These are phyloP conservation scores for Pestalotiopsis sp. DNA, from an alignment of 2,329 filamentous ascomycete species.

Conservation along the genomic window DNA sequence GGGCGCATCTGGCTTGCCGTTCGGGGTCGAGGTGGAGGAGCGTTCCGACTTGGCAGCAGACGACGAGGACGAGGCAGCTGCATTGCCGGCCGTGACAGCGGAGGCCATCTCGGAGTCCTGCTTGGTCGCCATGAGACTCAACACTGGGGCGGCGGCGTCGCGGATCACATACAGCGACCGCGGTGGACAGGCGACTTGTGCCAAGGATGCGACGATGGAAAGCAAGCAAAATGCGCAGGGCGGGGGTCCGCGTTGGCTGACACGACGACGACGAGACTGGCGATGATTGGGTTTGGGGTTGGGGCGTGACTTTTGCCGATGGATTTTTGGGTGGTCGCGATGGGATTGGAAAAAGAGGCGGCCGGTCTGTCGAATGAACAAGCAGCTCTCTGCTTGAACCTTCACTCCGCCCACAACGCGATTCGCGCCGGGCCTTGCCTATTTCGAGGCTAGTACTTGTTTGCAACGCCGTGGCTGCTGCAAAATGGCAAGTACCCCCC, in stretches of 20 bases:
- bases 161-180: constrained; percentile 18
- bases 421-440: constrained; percentile 5
- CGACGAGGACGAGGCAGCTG: constrained; percentile 20
- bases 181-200: background rate
- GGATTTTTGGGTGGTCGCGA: background rate
- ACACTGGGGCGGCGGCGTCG: background rate
- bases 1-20: constrained; percentile 30
- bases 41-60: constrained; percentile 26
- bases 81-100: constrained; percentile 21
- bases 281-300: background rate
- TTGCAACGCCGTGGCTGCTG: background rate
- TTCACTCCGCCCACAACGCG: background rate
- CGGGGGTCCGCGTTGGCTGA: background rate
- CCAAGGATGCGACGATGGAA: background rate
- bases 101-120: constrained; percentile 27
- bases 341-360: constrained; percentile 5
- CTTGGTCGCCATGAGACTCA: constrained; percentile 27
- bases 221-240: background rate
- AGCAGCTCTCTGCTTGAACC: background rate
- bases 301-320: background rate
- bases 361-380: constrained; percentile 9
- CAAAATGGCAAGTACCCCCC: background rate
- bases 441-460: constrained; percentile 1
- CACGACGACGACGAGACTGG: background rate
- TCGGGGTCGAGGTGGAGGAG: constrained; percentile 31